phyloP scores from a whole-genome alignment of 306 rosid genomes.

The Cicer arietinum region DNA sequence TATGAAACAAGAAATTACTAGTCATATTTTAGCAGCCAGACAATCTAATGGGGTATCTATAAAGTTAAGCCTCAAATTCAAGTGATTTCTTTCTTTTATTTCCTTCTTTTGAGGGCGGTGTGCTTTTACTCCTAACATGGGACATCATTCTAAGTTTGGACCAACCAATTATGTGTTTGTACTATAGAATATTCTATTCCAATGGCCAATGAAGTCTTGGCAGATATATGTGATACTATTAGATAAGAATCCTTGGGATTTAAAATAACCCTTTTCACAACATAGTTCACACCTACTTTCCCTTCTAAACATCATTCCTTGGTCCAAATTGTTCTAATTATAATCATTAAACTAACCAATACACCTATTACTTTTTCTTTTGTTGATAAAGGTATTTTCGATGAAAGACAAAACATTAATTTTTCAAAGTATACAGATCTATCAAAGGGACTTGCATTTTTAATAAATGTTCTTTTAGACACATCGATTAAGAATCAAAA shows the following conservation, averaged over 20 bases:
- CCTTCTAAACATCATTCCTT: slow-evolving; percentile 33
- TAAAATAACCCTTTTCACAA: slow-evolving; percentile 43
- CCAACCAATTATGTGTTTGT: slow-evolving; percentile 41
- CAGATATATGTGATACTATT: slow-evolving; percentile 39
- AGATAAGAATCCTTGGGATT: slow-evolving; percentile 28
- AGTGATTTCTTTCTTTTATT: slow-evolving; percentile 24
- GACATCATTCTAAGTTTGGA: slow-evolving; percentile 43
- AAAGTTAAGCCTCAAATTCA: slow-evolving; percentile 38
- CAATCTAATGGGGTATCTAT: slow-evolving; percentile 24
- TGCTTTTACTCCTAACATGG: slow-evolving; percentile 24
- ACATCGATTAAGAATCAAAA: no score
- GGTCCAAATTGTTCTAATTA: slow-evolving; percentile 26
- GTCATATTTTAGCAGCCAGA: slow-evolving; percentile 42
- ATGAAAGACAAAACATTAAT: no score
- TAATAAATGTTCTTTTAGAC: no score
- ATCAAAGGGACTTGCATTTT: no score
- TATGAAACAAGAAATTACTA: slow-evolving; percentile 26
- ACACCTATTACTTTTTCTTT: no score
- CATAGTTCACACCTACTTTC: slow-evolving; percentile 24
- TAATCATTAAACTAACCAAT: slow-evolving; percentile 35
- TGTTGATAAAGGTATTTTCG: no score
- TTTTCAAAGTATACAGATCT: no score
- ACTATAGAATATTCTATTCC: slow-evolving; percentile 50
- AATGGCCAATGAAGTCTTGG: slow-evolving; percentile 43
- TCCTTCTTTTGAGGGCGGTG: slow-evolving; percentile 32